Evolutionary conservation across 2,329 filamentous ascomycete genomes (phyloP), one percentile per base, ranked within the genome.

Genomic region (Shiraia sp.): DNA sequence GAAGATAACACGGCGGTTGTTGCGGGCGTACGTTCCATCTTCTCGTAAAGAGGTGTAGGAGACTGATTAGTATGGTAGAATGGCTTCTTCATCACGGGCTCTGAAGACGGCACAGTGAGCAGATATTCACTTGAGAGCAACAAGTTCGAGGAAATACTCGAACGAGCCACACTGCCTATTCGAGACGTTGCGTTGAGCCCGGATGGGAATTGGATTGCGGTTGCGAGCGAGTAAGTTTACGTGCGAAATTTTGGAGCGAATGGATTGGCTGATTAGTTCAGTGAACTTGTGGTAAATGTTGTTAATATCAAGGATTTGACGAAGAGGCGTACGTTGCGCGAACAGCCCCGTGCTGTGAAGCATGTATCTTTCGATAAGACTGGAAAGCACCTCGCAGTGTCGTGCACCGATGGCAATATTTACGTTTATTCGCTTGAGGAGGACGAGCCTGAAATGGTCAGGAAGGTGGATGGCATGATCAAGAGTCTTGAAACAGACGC

Each of bases 61-160:
- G 12, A 44, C 60, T 66, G 44, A 68, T 36, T 17, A 23, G 14
- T 4, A 29, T 7, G 17, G 12, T 51, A 85, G 81, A 82, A 92
- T 63, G 82, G 87, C 46, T 90, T 88, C 69, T 95, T 96, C 65
- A 82, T 97, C 31, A 84, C 90, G 48, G 93, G 90, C 19, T 88
- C 89, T 14, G 92, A 99, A 69, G 91, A 97, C 72, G 93, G 95
- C 62, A 93, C 87, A n/a, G 90, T 99, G 60, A 95, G 87, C 75
- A 83, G 90, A 58, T 99, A 95, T 75, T 88, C 87, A n/a, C 79
- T 96, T 35, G 78, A 81, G 42, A 82, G 81, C 2, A 85, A 85
- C 59, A 70, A 76, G 19, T 89, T 95, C 71, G 88, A 95, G 49
- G 85, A 86, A 45, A 87, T 95, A 53, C 80, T 99, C 36, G 80